Conservation (phyloP, 345 rosid genomes). For the Limnanthes douglasii region DNA sequence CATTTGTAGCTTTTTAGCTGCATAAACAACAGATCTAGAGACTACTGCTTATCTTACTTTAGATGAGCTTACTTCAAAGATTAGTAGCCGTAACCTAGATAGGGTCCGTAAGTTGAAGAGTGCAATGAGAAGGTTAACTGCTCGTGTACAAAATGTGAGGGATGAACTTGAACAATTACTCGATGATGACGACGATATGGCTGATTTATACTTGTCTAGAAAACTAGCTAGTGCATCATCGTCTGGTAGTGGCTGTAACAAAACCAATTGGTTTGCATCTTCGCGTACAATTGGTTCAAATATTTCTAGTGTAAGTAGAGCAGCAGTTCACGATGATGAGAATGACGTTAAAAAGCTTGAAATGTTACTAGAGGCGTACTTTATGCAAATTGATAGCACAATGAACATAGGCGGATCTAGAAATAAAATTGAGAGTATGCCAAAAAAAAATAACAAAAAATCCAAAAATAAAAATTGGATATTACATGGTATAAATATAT, state of each 20-base stretch:
- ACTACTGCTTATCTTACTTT: slow-evolving; percentile 63
- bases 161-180: too few relatives aligned
- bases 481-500: too few relatives aligned
- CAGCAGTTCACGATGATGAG: slow-evolving; percentile 1
- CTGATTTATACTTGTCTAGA: slow-evolving; percentile 61
- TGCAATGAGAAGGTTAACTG: slow-evolving; percentile 61
- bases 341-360: slow-evolving; percentile 5
- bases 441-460: too few relatives aligned
- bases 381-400: slow-evolving; percentile 6
- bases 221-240: slow-evolving; percentile 41
- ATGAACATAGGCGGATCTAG: too few relatives aligned
- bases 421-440: too few relatives aligned
- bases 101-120: slow-evolving; percentile 71
- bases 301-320: too few relatives aligned
- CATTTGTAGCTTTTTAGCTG: slow-evolving; percentile 56
- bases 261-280: slow-evolving; percentile 18
- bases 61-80: too few relatives aligned
- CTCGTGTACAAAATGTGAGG: slow-evolving; percentile 66
- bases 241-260: too few relatives aligned
- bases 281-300: slow-evolving; percentile 26
- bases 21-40: slow-evolving; percentile 55
- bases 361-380: slow-evolving; percentile 5
- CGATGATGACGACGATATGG: slow-evolving; percentile 80
- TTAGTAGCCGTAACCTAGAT: slow-evolving; percentile 67
- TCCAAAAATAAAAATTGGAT: too few relatives aligned